phyloP scores from a whole-genome alignment of 2,329 filamentous ascomycete genomes.

The Nannizziopsis barbatae region DNA sequence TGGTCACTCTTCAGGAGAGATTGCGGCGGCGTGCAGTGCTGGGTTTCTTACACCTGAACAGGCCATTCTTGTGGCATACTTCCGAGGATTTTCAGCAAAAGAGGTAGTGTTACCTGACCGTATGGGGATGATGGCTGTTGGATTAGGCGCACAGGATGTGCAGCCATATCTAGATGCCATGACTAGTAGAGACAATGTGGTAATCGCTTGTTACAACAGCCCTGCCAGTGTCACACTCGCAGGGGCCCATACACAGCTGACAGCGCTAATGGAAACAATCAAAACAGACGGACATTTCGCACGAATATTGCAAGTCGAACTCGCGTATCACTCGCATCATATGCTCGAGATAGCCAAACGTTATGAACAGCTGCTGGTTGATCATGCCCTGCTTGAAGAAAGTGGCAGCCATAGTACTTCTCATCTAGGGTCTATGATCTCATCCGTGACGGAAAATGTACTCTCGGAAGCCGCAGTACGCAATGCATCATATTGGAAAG shows the following conservation, averaged over 20 bases:
- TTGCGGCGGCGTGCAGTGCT: slow-evolving; percentile 20
- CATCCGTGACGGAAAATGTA: background rate
- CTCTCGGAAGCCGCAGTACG: background rate
- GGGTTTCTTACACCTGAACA: slow-evolving; percentile 10
- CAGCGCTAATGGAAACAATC: slow-evolving; percentile 15
- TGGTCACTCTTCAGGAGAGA: slow-evolving; percentile 21
- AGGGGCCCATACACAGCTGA: slow-evolving; percentile 31
- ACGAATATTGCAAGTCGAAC: slow-evolving; percentile 21
- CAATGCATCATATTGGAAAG: background rate
- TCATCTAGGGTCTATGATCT: background rate
- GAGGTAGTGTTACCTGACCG: slow-evolving; percentile 7
- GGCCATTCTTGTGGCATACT: slow-evolving; percentile 15
- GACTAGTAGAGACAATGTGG: slow-evolving; percentile 8
- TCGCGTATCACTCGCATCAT: slow-evolving; percentile 37
- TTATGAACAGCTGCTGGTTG: too few species aligned
- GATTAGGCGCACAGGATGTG: slow-evolving; percentile 3
- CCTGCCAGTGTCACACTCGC: slow-evolving; percentile 36
- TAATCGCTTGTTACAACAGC: slow-evolving; percentile 32
- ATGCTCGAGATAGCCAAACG: slow-evolving; percentile 18
- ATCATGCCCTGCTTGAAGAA: too few species aligned
- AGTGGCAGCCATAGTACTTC: too few species aligned
- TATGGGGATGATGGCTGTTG: slow-evolving; percentile 11
- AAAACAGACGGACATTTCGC: slow-evolving; percentile 16
- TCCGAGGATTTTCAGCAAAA: slow-evolving; percentile 9
- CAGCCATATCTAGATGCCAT: background rate